Conservation (phyloP, 2,329 filamentous ascomycete species). For the Penicillium sp. region DNA sequence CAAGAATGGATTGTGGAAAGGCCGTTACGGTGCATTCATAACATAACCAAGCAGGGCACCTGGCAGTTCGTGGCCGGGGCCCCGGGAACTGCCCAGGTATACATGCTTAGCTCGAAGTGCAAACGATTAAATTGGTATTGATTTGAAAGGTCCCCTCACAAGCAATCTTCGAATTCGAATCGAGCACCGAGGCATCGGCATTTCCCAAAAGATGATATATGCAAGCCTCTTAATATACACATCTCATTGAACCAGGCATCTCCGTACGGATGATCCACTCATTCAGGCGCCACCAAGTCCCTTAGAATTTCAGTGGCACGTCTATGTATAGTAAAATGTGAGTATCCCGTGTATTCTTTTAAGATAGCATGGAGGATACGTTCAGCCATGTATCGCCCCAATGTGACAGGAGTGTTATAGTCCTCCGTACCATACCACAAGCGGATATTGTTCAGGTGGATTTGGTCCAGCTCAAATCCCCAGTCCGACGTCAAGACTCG, state of each 20-base stretch:
- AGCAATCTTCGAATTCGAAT: too few relatives aligned
- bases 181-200: too few relatives aligned
- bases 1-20: too few relatives aligned
- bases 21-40: too few relatives aligned
- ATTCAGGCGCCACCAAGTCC: constrained; percentile 1
- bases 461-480: constrained; percentile 4
- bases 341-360: background rate
- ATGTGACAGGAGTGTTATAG: constrained; percentile 1
- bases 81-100: too few relatives aligned
- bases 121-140: too few relatives aligned
- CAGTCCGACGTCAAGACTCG: constrained; percentile 6
- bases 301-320: background rate
- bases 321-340: background rate
- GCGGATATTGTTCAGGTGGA: background rate
- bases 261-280: background rate
- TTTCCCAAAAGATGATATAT: too few relatives aligned
- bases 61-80: too few relatives aligned
- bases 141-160: too few relatives aligned
- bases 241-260: background rate
- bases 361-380: background rate
- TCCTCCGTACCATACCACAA: constrained; percentile 8
- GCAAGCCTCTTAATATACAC: background rate
- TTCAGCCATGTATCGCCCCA: constrained; percentile 4
- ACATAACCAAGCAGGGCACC: too few relatives aligned
- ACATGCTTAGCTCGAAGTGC: too few relatives aligned